Conservation (phyloP, 1,139 yeast species). For the Sporopachydermia cereana region DNA sequence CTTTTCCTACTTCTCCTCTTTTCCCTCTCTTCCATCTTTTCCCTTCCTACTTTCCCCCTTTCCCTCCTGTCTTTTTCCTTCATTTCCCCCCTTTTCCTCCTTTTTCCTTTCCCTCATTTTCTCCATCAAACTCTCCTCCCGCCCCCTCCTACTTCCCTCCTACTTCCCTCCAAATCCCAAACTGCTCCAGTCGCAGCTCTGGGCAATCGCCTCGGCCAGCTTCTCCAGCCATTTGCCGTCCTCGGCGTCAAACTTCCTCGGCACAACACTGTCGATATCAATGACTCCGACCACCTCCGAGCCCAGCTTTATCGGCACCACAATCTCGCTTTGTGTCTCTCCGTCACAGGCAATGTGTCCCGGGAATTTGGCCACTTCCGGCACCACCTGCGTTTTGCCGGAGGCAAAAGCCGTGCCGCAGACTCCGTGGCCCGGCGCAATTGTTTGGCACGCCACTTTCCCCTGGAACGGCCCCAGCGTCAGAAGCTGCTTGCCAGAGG, state of each 20-base stretch:
- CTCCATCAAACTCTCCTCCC: no score
- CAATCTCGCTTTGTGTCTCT: constrained; percentile 85
- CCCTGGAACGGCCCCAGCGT: constrained; percentile 93
- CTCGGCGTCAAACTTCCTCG: constrained; percentile 49
- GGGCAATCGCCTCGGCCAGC: constrained; percentile 40
- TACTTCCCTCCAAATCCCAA: constrained; percentile 22
- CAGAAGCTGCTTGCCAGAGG: constrained; percentile 30
- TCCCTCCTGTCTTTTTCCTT: no score
- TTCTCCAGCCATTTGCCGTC: constrained; percentile 52
- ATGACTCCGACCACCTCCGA: constrained; percentile 52
- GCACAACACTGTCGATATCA: constrained; percentile 68
- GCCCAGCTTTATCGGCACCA: constrained; percentile 55
- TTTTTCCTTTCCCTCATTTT: constrained; percentile 31
- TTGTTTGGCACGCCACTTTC: constrained; percentile 86
- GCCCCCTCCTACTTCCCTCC: no score
- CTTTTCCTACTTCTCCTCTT: no score
- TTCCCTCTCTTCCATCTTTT: no score
- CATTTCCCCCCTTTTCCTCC: no score
- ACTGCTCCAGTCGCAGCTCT: constrained; percentile 29
- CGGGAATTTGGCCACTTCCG: constrained; percentile 65
- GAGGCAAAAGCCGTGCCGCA: constrained; percentile 74
- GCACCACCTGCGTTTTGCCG: constrained; percentile 56
- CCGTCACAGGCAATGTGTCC: constrained; percentile 98
- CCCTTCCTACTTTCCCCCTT: no score
- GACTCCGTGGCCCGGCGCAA: constrained; percentile 72